Base-by-base conservation (phyloP, 2,329 filamentous ascomycete species). In the Leptographium radiaticola region DNA sequence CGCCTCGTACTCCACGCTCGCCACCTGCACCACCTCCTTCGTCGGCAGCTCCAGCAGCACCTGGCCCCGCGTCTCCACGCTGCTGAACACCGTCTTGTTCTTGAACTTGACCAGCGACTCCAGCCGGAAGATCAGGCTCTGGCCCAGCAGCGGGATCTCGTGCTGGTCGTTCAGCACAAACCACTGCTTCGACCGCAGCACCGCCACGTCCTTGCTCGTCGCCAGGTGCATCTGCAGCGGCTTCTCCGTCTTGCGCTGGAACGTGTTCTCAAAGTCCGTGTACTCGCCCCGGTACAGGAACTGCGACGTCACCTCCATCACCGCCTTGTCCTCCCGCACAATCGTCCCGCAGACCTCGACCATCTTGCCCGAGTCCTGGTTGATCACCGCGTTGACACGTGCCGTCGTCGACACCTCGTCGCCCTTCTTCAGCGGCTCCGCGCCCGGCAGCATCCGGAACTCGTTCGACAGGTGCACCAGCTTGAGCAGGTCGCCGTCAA, bases 331-430 rank as follows among this genome's bases (percentile, higher is more conserved):
- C 53, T 90, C 82, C 45, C 93, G 86, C 53, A 80, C 85, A 63
- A 98, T 95, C 7, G 93, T 98, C 58, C 93, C 93, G 64, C 90
- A 96, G n/a, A 98, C 91, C 71, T 98, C 94, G 18, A 98, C 94
- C 90, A 98, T 96, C 77, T 98, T 98, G 49, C 93, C 93, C 56
- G 93, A 89, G 15, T 95, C 89, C 69, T 98, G 90, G 73, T 97
- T 98, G 74, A 98, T 86, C 63, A 98, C 89, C 16, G 93, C 89
- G 63, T 98, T 97, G 73, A 98, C 87, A 68, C 94, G 89, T 45
- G 93, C 93, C 53, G 88, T 95, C 4, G 93, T 97, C 58, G 89
- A 84, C 20, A 98, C 80, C 58, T 90, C 81, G 66, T 98, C 93
- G 34, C 89, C 93, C 73, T 95, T 95, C 79, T 95, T 94, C 57